Percentiles rank a stretch among this genome's conserved stretches.
phyloP scores from a whole-genome alignment of 306 rosid genomes.

The Cucumis sativus region DNA sequence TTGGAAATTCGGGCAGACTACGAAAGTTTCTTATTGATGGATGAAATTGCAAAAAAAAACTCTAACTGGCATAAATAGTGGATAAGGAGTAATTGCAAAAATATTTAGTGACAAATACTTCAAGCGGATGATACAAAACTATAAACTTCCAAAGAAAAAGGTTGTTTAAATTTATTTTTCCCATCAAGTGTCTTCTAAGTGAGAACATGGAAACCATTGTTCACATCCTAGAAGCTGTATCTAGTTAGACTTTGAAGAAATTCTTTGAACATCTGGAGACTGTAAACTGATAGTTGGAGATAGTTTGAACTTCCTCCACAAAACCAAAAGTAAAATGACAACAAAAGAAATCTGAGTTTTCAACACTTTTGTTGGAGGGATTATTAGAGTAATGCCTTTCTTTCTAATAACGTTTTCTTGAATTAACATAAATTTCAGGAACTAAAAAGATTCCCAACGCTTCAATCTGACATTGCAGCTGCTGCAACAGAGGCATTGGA shows the following conservation, averaged over 20 bases:
- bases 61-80: not conserved
- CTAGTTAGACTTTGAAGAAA: not conserved
- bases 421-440: slow-evolving; percentile 44
- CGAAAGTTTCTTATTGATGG: not conserved
- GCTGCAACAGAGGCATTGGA: slow-evolving; percentile 83
- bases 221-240: not conserved
- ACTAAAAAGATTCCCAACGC: slow-evolving; percentile 90
- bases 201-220: not conserved
- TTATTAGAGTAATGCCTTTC: not conserved
- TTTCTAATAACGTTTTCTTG: not conserved
- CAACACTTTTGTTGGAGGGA: not conserved
- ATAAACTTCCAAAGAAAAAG: not conserved
- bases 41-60: not conserved
- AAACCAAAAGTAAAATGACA: not conserved
- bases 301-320: not conserved
- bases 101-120: not conserved
- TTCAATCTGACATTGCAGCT: slow-evolving; percentile 64
- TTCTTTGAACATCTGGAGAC: not conserved
- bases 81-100: not conserved
- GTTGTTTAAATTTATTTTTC: not conserved
- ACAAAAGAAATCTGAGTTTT: not conserved
- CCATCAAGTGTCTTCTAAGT: not conserved
- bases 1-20: not conserved
- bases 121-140: not conserved
- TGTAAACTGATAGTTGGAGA: not conserved